phyloP scores from a whole-genome alignment of 352 stramenopile genomes.

The Phytophthora cryptogea region DNA sequence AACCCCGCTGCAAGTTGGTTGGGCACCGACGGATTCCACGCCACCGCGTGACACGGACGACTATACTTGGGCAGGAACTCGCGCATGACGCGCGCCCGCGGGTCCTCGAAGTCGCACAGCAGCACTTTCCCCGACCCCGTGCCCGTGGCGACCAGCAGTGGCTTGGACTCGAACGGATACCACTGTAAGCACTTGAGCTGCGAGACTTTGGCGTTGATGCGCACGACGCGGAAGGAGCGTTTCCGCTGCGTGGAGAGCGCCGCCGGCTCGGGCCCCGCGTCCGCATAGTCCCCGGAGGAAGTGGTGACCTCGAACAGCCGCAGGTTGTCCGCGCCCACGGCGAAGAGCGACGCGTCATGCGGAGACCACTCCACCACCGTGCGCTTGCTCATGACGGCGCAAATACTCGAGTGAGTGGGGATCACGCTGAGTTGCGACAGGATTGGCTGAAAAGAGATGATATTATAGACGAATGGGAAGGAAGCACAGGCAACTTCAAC shows the following conservation, averaged over 20 bases:
- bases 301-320: slow-evolving; percentile 80
- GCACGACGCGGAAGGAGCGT: slow-evolving; percentile 79
- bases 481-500: background rate
- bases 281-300: slow-evolving; percentile 6
- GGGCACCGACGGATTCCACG: slow-evolving; percentile 79
- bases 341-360: slow-evolving; percentile 82
- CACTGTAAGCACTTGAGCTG: slow-evolving; percentile 88
- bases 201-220: slow-evolving; percentile 75
- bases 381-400: slow-evolving; percentile 64
- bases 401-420: slow-evolving; percentile 2
- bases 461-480: slow-evolving; percentile 14
- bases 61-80: slow-evolving; percentile 85
- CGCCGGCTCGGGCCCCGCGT: slow-evolving; percentile 3
- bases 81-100: slow-evolving; percentile 59
- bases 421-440: background rate
- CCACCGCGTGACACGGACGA: slow-evolving; percentile 81
- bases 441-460: slow-evolving; percentile 19
- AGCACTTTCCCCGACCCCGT: slow-evolving; percentile 82
- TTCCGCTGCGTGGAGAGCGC: slow-evolving; percentile 76
- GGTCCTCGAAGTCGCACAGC: slow-evolving; percentile 81
- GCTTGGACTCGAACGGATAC: slow-evolving; percentile 77
- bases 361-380: slow-evolving; percentile 87
- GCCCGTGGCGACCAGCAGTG: slow-evolving; percentile 75
- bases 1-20: slow-evolving; percentile 83
- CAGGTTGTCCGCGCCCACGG: slow-evolving; percentile 80